Percentiles rank a stretch among this genome's conserved stretches.
Conservation (phyloP, 2,329 filamentous ascomycete species). For the Colletotrichum tofieldiae region DNA sequence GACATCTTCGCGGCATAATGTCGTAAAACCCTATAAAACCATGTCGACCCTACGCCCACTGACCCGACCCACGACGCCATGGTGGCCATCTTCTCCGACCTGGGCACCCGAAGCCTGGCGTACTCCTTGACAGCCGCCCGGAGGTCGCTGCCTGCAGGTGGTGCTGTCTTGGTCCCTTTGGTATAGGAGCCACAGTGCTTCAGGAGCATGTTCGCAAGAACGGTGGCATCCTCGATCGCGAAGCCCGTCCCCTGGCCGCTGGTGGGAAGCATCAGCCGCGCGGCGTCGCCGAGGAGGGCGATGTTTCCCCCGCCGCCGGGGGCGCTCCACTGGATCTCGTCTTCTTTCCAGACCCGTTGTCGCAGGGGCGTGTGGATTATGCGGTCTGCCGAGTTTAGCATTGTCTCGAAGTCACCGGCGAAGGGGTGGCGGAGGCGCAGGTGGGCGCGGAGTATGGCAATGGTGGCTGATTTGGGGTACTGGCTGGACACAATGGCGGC, state of each 20-base stretch:
- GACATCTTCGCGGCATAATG: neutral
- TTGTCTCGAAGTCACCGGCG: constrained; percentile 43
- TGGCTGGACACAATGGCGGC: constrained; percentile 22
- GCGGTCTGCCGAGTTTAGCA: constrained; percentile 45
- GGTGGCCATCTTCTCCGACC: constrained; percentile 47
- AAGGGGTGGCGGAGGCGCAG: constrained; percentile 44
- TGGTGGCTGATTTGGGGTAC: constrained; percentile 27
- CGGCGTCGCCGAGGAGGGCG: constrained; percentile 47
- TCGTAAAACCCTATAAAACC: neutral
- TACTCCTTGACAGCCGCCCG: constrained; percentile 45
- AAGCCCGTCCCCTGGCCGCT: constrained; percentile 49
- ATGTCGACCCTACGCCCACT: constrained; percentile 41
- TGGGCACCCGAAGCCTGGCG: constrained; percentile 40
- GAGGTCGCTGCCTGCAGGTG: neutral
- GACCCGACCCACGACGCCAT: constrained; percentile 41
- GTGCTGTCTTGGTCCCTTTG: neutral
- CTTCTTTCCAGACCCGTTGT: constrained; percentile 46
- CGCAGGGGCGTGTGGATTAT: constrained; percentile 47
- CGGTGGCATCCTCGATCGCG: constrained; percentile 48
- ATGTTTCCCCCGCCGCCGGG: constrained; percentile 25
- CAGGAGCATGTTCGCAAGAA: constrained; percentile 45
- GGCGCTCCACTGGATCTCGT: constrained; percentile 45
- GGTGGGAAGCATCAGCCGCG: constrained; percentile 47
- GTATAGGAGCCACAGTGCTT: neutral
- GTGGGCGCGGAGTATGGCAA: constrained; percentile 26